Evolutionary conservation across 495 filamentous ascomycete species (phyloP), one percentile per base, ranked within the genome.

Genomic region (Penicillium argentinense): DNA sequence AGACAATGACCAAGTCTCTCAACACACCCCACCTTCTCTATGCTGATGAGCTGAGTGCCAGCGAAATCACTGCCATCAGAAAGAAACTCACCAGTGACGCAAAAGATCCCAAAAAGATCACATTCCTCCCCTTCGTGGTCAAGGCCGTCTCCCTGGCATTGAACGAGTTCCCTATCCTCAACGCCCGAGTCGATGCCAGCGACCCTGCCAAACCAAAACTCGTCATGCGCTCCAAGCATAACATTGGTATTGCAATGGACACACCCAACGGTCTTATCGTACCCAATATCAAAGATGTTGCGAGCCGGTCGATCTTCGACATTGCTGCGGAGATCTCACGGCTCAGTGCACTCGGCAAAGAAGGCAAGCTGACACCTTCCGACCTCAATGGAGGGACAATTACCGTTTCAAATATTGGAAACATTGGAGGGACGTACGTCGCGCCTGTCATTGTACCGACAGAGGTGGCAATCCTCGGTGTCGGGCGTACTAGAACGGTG

Each of bases 341-440:
- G 11, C 78, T 99, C 16, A 84, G 88, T 51, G 60, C 66, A 3
- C 79, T 88, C 0, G 95, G 89, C 1, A 73, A 77, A 11, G 68
- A 76, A 8, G 89, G 89, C 3, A 91, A 88, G 62, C 77, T 99
- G 5, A 76, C 83, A 0, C 72, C 84, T 4, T 75, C 81, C 7
- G 91, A 99, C 67, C 68, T 97, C 39, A 79, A 68, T 38, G 91
- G 91, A 24, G 91, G 90, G 3, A 97, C 93, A 0, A 90, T 99
- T 59, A 97, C 95, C 0, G 81, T 99, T 19, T 95, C 89, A 47
- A 99, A 99, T 59, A 91, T 99, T 49, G 95, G 95, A n/a, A 95
- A 82, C 51, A 90, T 99, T 29, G 95, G 95, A 13, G 95, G 95
- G 3, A 92, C 87, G 1, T 95, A 95, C 55, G 82, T 97, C 18